phyloP scores from a whole-genome alignment of 805 yeast genomes.

The Starmera quercuum region DNA sequence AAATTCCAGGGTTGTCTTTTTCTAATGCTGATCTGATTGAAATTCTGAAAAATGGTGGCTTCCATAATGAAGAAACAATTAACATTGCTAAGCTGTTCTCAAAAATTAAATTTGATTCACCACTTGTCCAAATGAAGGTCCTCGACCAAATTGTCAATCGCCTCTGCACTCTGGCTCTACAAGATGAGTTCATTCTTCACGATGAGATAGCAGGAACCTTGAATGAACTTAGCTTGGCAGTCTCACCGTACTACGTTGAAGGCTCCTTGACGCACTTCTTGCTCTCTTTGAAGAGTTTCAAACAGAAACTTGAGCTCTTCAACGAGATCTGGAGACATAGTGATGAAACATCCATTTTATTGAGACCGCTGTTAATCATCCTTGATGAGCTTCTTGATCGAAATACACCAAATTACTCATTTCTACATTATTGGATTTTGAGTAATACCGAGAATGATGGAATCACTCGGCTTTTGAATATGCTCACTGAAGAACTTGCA shows the following conservation, averaged over 20 bases:
- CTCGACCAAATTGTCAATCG: constrained; percentile 12
- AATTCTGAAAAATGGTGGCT: constrained; percentile 11
- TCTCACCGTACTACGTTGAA: constrained; percentile 52
- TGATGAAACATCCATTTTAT: constrained; percentile 38
- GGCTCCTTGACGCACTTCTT: constrained; percentile 62
- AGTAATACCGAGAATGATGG: constrained; percentile 42
- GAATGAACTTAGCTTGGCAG: constrained; percentile 50
- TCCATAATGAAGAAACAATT: constrained; percentile 13
- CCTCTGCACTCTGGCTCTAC: constrained; percentile 11
- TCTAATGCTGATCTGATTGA: constrained; percentile 25
- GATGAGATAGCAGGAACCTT: constrained; percentile 64
- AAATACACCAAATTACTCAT: constrained; percentile 33
- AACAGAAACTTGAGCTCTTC: constrained; percentile 45
- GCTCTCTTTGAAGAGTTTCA: constrained; percentile 28
- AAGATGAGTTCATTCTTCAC: constrained; percentile 41
- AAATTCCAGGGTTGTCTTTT: constrained; percentile 37
- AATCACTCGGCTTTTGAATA: constrained; percentile 50
- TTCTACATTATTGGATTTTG: constrained; percentile 42
- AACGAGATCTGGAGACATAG: constrained; percentile 73
- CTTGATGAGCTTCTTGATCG: constrained; percentile 52
- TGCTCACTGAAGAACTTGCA: constrained; percentile 48
- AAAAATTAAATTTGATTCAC: constrained; percentile 18
- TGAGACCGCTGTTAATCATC: constrained; percentile 58
- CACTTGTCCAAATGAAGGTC: constrained; percentile 15
- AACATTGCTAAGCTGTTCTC: constrained; percentile 24